Evolutionary conservation across 768 basidiomycete genomes (phyloP), one percentile per base, ranked within the genome.

Genomic region (Phaeotremella fagi): DNA sequence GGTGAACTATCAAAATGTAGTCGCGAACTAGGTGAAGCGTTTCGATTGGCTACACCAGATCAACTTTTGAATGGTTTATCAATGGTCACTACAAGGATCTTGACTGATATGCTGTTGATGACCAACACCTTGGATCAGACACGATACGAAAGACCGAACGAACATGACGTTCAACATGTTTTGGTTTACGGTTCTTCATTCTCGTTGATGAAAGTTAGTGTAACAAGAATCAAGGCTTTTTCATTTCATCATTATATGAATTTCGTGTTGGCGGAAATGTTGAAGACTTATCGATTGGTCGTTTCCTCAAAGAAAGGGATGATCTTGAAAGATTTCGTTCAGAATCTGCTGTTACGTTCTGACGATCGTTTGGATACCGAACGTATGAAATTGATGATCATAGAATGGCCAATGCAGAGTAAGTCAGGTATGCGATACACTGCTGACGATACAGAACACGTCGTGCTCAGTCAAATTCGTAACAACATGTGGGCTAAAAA

Each of bases 401-500:
- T 97, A 42, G 92, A 98, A 73, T 90, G 86, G 59, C 90, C 94
- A 1, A 72, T 97, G 28, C 78, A 90, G 79, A 90, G 92, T 89
- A 59, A 68, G 83, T 73, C 20, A 47, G 15, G 3, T 18, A 16
- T 24, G 9, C 24, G n/a, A 18, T 28, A 28, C 14, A 6, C 24
- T 24, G 43, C 55, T 53, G 22, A 56, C 42, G 20, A 18, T 27
- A n/a, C n/a, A 64, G 66, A 63, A 52, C 57, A 60, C 35, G 63
- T 57, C 29, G 51, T 66, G 26, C 37, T 65, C 16, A 90, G 92
- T 0, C 95, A 98, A 71, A 90, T 97, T 46, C 83, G 91, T 23
- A 87, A 89, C 0, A 91, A 91, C 0, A 80, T 98, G 3, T 99
- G 95, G 95, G 92, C 95, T 6, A 86, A 94, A 49, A 99, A 99